Base-by-base conservation (phyloP, 345 rosid species). In the Mercurialis annua region DNA sequence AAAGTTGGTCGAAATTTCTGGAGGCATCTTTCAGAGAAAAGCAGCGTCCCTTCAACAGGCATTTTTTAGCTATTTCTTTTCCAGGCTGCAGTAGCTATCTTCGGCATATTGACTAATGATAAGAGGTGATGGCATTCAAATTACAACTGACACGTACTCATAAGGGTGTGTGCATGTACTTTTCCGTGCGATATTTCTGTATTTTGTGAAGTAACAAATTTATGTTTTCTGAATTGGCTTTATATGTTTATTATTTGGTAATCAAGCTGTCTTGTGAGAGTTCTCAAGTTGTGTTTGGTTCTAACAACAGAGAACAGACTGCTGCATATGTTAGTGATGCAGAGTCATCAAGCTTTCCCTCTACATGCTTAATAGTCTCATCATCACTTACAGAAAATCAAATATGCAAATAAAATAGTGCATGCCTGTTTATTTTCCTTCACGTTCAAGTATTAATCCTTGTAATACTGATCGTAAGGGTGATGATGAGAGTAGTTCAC, bases 21-120 rank as follows among this genome's bases (percentile, higher is more conserved):
- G 98, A 94, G 80, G 99, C 87, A 61, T 94, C 99, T 77, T 89
- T 87, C 79, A 84, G 98, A 75, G 97, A 65, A 94, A 94, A 85
- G 91, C 96, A 69, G 98, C 84, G 79, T 87, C 81, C 70, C 78
- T 89, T 68, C 87, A 78, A 75, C 95, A 81, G 94, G 99, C 89
- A 60, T 64, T 74, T 27, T n/a, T 64, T 64, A 36, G 4, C 9
- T 36, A 36, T 36, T 67, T 57, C 9, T 33, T 67, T n/a, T n/a
- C n/a, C n/a, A n/a, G 36, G 26, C 43, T 27, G 33, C 30, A 24
- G 43, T 20, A 57, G 63, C 60, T 31, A 34, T 12, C 43, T 24
- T 8, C 21, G 34, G 49, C 30, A 34, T 34, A 54, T 47, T 43
- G 27, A 63, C 36, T 20, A 48, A n/a, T 33, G 29, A 44, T 68